A percentile compares a stretch with the other conserved stretches of the same genome.
Conservation (phyloP, 371 early-diverging fungal species). For the Umbelopsis sp. region DNA sequence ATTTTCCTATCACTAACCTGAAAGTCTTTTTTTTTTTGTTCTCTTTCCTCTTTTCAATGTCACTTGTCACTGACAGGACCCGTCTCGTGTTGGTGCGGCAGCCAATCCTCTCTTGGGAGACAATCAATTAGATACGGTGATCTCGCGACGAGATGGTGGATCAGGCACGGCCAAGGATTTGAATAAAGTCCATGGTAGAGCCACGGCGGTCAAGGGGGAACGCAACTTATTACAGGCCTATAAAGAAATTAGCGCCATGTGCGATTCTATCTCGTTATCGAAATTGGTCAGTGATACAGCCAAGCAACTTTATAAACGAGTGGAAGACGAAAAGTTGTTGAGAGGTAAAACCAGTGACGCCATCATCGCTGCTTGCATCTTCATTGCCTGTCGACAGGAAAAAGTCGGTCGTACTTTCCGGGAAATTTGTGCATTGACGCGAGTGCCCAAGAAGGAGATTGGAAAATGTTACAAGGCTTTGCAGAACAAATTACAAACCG, state of each 20-base stretch:
- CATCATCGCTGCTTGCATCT: slow-evolving; percentile 97
- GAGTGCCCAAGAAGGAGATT: slow-evolving; percentile 92
- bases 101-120: slow-evolving; percentile 91
- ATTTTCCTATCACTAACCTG: slow-evolving; percentile 3
- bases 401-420: slow-evolving; percentile 95
- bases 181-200: slow-evolving; percentile 77
- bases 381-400: slow-evolving; percentile 95
- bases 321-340: slow-evolving; percentile 86
- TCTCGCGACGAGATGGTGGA: slow-evolving; percentile 83
- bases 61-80: slow-evolving; percentile 63
- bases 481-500: slow-evolving; percentile 67
- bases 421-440: slow-evolving; percentile 95
- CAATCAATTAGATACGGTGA: slow-evolving; percentile 90
- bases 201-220: slow-evolving; percentile 77
- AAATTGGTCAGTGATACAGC: slow-evolving; percentile 91
- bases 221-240: slow-evolving; percentile 88
- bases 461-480: slow-evolving; percentile 86
- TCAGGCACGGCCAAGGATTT: slow-evolving; percentile 75
- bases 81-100: slow-evolving; percentile 98
- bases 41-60: no score
- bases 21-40: background rate
- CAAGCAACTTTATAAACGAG: slow-evolving; percentile 93
- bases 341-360: slow-evolving; percentile 92
- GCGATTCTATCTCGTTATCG: slow-evolving; percentile 88
- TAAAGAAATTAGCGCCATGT: slow-evolving; percentile 91